phyloP scores from a whole-genome alignment of 371 early-diverging fungal genomes.

The Mucor ambiguus region DNA sequence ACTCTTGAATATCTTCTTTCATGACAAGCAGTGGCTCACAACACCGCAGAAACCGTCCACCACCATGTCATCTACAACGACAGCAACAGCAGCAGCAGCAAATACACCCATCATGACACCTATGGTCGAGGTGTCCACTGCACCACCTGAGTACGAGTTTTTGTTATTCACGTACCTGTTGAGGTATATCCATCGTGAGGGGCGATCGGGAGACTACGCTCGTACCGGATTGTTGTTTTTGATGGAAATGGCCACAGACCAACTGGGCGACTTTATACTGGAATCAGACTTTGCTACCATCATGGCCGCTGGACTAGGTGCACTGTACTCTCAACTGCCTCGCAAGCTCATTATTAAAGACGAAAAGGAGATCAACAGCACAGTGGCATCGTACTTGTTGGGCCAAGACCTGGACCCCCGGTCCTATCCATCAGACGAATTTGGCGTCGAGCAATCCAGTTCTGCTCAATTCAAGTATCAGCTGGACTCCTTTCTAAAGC shows the following conservation, averaged over 20 bases:
- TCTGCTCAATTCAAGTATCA: constrained; percentile 72
- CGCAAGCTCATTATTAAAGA: constrained; percentile 68
- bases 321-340: constrained; percentile 91
- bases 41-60: constrained; percentile 53
- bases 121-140: constrained; percentile 24
- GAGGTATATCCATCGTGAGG: constrained; percentile 86
- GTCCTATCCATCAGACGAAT: constrained; percentile 16
- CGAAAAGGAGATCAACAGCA: constrained; percentile 33
- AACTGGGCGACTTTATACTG: constrained; percentile 79
- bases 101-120: background rate
- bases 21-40: constrained; percentile 77
- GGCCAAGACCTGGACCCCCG: constrained; percentile 39
- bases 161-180: constrained; percentile 84
- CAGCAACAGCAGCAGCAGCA: background rate
- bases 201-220: constrained; percentile 87
- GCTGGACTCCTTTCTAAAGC: constrained; percentile 76
- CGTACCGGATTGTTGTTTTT: constrained; percentile 88
- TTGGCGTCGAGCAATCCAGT: constrained; percentile 55
- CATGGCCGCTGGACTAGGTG: constrained; percentile 86
- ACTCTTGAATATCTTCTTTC: constrained; percentile 89
- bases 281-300: constrained; percentile 83
- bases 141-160: constrained; percentile 74
- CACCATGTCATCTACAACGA: no score
- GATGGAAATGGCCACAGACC: constrained; percentile 79
- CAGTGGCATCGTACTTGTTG: constrained; percentile 48